Evolutionary conservation across 768 basidiomycete genomes (phyloP).

Genomic region (Hemileccinum rubropunctum): DNA sequence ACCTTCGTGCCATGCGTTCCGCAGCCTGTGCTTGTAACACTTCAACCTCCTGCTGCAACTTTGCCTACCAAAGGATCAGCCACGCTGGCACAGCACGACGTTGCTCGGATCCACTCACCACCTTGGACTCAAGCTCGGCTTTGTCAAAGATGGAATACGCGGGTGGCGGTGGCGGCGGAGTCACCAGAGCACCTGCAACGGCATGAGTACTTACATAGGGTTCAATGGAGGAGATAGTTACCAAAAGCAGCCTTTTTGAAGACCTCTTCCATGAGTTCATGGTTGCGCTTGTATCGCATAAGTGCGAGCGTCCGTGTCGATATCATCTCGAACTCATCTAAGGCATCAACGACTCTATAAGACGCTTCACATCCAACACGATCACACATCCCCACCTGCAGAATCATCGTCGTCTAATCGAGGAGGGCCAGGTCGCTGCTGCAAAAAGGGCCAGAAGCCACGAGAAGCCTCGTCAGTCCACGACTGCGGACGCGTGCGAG

Average conservation of each 20-base stretch:
- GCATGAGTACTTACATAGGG: not conserved
- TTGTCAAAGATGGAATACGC: constrained; percentile 64
- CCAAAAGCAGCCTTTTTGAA: constrained; percentile 74
- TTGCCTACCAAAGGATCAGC: constrained; percentile 39
- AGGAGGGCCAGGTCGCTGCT: constrained; percentile 33
- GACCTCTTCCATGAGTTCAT: constrained; percentile 82
- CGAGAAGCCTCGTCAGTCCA: not conserved
- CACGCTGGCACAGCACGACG: not conserved
- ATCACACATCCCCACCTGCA: constrained; percentile 41
- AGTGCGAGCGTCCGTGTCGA: constrained; percentile 71
- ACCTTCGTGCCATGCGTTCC: constrained; percentile 38
- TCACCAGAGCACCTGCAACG: constrained; percentile 43
- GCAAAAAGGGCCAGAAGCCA: not conserved
- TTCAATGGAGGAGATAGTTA: not conserved
- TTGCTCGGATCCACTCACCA: constrained; percentile 37
- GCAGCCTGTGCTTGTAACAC: constrained; percentile 48
- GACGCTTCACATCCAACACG: not conserved
- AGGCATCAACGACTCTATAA: not conserved
- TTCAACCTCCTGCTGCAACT: constrained; percentile 58
- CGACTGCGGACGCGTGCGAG: not conserved
- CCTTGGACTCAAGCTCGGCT: constrained; percentile 53
- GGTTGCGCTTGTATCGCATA: constrained; percentile 73
- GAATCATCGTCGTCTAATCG: constrained; percentile 61
- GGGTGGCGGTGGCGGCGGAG: constrained; percentile 39
- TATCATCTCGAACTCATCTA: constrained; percentile 67